Evolutionary conservation across 768 basidiomycete genomes (phyloP).

Genomic region (Psilocybe cubensis): DNA sequence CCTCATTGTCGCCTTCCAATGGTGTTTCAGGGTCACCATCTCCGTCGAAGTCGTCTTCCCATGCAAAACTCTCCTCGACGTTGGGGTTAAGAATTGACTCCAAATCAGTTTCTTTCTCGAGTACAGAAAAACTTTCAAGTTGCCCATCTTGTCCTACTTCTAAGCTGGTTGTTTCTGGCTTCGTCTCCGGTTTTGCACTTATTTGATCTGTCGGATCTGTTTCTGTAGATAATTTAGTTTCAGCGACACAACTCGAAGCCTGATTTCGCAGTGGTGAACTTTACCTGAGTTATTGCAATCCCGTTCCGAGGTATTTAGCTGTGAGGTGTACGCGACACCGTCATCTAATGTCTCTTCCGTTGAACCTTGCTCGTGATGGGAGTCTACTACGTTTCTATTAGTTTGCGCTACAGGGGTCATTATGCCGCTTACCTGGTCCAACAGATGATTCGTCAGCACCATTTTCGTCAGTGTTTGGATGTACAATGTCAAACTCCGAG

Average conservation of each 20-base stretch:
- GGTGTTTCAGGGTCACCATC: constrained; percentile 19
- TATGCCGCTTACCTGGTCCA: not conserved
- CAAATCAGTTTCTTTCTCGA: not conserved
- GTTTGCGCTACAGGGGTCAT: not conserved
- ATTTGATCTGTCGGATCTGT: not conserved
- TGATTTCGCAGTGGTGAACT: not conserved
- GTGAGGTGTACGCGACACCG: not conserved
- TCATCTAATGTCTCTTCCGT: not conserved
- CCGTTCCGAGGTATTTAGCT: not conserved
- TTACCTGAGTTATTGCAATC: not conserved
- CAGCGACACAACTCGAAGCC: not conserved
- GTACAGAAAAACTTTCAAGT: not conserved
- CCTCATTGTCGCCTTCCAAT: constrained; percentile 43
- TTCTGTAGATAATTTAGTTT: not conserved
- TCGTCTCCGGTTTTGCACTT: not conserved
- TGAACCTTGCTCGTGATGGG: not conserved
- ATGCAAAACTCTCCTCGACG: constrained; percentile 10
- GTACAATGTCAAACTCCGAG: not conserved
- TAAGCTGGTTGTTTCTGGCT: no score
- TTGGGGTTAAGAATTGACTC: not conserved
- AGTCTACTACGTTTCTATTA: not conserved
- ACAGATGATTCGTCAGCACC: not conserved
- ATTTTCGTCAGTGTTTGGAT: not conserved
- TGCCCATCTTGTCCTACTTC: not conserved
- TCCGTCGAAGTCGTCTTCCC: constrained; percentile 17